These are phyloP conservation scores for Evansstolkia leycettana DNA, from an alignment of 495 filamentous ascomycete species.

Conservation along the genomic window DNA sequence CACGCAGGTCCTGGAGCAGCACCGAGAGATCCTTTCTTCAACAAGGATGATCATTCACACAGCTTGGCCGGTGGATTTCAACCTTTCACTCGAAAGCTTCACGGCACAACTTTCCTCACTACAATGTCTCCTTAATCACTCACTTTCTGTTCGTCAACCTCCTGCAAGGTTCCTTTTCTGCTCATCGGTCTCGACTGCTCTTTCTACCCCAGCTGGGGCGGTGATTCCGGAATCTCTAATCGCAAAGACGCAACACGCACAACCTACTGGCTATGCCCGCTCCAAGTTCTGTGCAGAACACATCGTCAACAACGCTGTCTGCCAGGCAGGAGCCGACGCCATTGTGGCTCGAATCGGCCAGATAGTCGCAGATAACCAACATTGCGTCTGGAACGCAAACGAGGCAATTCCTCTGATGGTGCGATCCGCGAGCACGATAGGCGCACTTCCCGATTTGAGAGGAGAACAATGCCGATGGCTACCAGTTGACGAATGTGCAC, in stretches of 20 bases:
- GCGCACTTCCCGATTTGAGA: constrained; percentile 41
- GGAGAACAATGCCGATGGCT: constrained; percentile 46
- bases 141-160: no score
- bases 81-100: no score
- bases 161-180: constrained; percentile 42
- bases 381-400: constrained; percentile 48
- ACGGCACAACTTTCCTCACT: no score
- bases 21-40: no score
- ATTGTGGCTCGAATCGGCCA: constrained; percentile 46
- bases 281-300: constrained; percentile 54
- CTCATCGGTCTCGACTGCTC: constrained; percentile 43
- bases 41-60: constrained; percentile 54
- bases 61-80: constrained; percentile 65
- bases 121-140: no score
- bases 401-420: constrained; percentile 56
- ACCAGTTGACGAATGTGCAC: constrained; percentile 10
- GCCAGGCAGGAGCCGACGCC: constrained; percentile 13
- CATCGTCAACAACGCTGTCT: constrained; percentile 25
- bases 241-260: constrained; percentile 31
- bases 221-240: constrained; percentile 38
- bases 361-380: constrained; percentile 37
- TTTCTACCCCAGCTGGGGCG: constrained; percentile 10
- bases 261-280: constrained; percentile 45
- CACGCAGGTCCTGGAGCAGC: no score
- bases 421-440: constrained; percentile 28